Base-by-base conservation (phyloP, 371 early-diverging fungal species). In the Zancudomyces culisetae region DNA sequence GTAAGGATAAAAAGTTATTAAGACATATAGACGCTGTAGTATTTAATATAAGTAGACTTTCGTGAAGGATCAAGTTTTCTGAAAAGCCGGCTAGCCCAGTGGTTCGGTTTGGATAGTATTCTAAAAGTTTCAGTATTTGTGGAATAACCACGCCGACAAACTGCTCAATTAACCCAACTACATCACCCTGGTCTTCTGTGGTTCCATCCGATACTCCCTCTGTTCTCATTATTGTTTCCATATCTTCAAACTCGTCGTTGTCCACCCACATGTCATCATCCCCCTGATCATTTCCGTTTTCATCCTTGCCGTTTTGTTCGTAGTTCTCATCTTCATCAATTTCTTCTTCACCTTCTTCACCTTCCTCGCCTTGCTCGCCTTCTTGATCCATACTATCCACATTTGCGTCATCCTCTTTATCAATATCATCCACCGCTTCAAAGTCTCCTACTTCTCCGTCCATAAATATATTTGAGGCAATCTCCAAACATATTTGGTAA, bases 1-100 rank as follows among this genome's bases (percentile, higher is more conserved):
- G n/a, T n/a, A n/a, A n/a, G n/a, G n/a, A n/a, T n/a, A 82, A 69
- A 53, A 81, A 78, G 62, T 85, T 85, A 69, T 82, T 85, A 51
- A 85, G 58, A 43, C 80, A 82, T 45, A 78, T 80, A 30, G 83
- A 60, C 0, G 85, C 76, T 70, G 60, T 83, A 79, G 13, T 77
- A 71, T 22, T 70, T 67, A 8, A 49, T 52, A n/a, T n/a, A n/a
- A n/a, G n/a, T n/a, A n/a, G n/a, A n/a, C n/a, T n/a, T n/a, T n/a
- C n/a, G n/a, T n/a, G n/a, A n/a, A n/a, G n/a, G n/a, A n/a, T n/a
- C n/a, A n/a, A n/a, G n/a, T n/a, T n/a, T n/a, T n/a, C n/a, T n/a
- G n/a, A n/a, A n/a, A n/a, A n/a, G n/a, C n/a, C n/a, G n/a, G n/a
- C n/a, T n/a, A n/a, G n/a, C n/a, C n/a, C n/a, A n/a, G n/a, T n/a